Base-by-base conservation (phyloP, 176 grass and related monocot species). In the Juncus effusus region DNA sequence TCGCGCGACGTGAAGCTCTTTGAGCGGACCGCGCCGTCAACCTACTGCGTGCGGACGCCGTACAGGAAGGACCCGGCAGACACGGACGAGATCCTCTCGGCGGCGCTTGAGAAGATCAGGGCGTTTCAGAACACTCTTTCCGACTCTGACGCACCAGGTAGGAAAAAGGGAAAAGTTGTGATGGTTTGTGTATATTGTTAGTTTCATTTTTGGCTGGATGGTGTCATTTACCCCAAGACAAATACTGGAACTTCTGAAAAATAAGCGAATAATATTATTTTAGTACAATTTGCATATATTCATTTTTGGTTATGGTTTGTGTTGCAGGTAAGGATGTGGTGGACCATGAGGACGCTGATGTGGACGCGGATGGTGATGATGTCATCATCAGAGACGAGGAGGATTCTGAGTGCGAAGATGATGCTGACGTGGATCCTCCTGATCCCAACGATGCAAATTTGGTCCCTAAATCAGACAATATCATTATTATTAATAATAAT, bases 1-100 rank as follows among this genome's bases (percentile, higher is more conserved):
- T 99, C 94, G 13, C 85, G 94, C 63, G 94, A 99, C 51, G 84
- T 78, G 37, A 89, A 89, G 37, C 88, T 99, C 79, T 99, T 99
- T 73, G 94, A 99, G 77, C 78, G 94, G 68, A 99, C 83, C 11
- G 94, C 94, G 44, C 94, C 94, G 60, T 99, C 76, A 1, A 99
- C 94, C 62, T 99, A 99, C 77, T 99, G 94, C 59, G 88, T 99
- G 55, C 84, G 85, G 52, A 15, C 85, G 40, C 85, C 88, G 39
- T 99, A 89, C 40, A 79, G 94, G 72, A 99, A 99, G 79, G 94
- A 99, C 37, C 88, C 88, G 56, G 83, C 76, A 74, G 81, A 91
- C 60, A 71, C 94, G 38, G 94, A 90, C 57, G 75, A 76, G 13
- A 35, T 99, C 11, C 64, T 99, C 38, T 82, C 85, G 15, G 75